Conservation (phyloP, 1,284 basidiomycete genomes). For the Moesziomyces sp. region DNA sequence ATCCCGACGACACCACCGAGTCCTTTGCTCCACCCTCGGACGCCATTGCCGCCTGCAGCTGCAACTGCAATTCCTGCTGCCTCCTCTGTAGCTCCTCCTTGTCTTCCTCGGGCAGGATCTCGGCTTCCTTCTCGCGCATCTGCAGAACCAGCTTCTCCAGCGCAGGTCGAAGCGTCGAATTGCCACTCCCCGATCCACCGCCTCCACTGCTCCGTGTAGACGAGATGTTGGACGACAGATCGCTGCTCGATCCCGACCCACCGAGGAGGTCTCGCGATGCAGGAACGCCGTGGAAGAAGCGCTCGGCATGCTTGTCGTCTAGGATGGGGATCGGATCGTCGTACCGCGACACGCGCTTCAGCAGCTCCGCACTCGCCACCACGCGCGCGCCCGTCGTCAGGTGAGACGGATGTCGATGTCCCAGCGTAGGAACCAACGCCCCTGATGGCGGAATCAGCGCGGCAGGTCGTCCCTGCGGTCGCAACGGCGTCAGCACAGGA, state of each 20-base stretch:
- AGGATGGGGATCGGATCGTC: conserved; percentile 58
- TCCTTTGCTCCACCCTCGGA: conserved; percentile 38
- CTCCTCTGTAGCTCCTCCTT: conserved; percentile 45
- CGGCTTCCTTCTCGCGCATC: conserved; percentile 44
- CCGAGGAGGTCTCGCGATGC: conserved; percentile 58
- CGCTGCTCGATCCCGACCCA: conserved; percentile 50
- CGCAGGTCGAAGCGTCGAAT: conserved; percentile 52
- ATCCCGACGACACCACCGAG: conserved; percentile 29
- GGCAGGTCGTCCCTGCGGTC: conserved; percentile 59
- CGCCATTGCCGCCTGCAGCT: conserved; percentile 45
- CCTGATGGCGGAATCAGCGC: conserved; percentile 54
- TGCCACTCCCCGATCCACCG: conserved; percentile 55
- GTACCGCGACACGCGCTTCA: conserved; percentile 53
- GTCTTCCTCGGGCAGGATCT: conserved; percentile 38
- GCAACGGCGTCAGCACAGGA: conserved; percentile 57
- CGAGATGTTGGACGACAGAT: conserved; percentile 50
- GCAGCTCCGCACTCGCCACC: conserved; percentile 48
- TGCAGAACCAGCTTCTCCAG: conserved; percentile 51
- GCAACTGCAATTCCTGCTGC: conserved; percentile 50
- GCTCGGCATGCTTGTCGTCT: conserved; percentile 64
- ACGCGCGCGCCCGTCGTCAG: conserved; percentile 54
- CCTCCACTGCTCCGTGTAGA: conserved; percentile 47
- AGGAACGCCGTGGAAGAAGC: conserved; percentile 63
- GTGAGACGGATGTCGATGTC: conserved; percentile 55
- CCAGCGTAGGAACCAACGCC: conserved; percentile 51